Evolutionary conservation across 495 filamentous ascomycete genomes (phyloP).

Genomic region (Elaphomyces granulatus): DNA sequence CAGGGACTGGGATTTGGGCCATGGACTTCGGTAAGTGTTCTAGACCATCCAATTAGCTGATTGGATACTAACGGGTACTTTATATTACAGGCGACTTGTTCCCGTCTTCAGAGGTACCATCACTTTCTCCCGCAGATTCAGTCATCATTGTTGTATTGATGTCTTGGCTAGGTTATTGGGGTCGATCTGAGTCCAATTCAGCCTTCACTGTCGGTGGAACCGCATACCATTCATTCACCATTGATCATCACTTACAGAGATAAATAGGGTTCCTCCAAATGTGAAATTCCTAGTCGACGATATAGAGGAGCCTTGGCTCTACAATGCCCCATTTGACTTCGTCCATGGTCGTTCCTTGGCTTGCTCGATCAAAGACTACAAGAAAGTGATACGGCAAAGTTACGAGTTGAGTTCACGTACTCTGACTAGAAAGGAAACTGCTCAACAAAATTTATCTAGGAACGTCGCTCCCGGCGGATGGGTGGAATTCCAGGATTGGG

Average conservation of each 20-base stretch:
- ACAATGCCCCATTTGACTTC: conserved; percentile 19
- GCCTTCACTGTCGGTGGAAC: conserved; percentile 19
- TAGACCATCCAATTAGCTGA: conserved; percentile 5
- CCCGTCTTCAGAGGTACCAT: not conserved
- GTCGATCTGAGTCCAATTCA: conserved; percentile 41
- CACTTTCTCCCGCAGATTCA: not conserved
- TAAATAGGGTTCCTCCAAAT: conserved; percentile 21
- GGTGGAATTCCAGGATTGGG: conserved; percentile 24
- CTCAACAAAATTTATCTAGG: too few relatives aligned
- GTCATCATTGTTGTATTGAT: conserved; percentile 3
- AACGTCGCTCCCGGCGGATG: conserved; percentile 24
- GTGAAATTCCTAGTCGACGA: conserved; percentile 23
- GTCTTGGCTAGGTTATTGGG: conserved; percentile 17
- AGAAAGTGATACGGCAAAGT: conserved; percentile 21
- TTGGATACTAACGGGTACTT: not conserved
- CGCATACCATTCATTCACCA: conserved; percentile 7
- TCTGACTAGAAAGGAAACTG: too few relatives aligned
- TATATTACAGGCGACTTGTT: not conserved
- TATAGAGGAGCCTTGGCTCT: conserved; percentile 22
- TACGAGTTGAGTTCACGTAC: too few relatives aligned
- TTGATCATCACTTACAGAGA: conserved; percentile 4
- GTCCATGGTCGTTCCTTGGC: conserved; percentile 25
- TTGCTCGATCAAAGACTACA: conserved; percentile 21
- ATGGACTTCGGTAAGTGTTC: conserved; percentile 39
- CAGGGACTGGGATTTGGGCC: conserved; percentile 39